These are phyloP conservation scores for Hanseniaspora clermontiae DNA, from an alignment of 805 yeast species.

Conservation along the genomic window DNA sequence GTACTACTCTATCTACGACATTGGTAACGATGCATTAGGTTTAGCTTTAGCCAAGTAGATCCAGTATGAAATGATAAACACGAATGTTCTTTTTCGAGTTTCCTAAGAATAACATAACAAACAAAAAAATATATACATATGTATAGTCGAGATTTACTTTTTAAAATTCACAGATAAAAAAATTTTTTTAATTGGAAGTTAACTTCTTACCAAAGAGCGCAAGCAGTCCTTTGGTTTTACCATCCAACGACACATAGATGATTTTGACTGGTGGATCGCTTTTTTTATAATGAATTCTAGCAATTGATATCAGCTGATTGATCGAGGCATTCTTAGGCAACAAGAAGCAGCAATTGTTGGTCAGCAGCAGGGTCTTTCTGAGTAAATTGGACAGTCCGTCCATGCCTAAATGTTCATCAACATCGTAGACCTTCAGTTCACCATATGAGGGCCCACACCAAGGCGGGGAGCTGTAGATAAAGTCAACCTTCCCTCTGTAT, in stretches of 20 bases:
- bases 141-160: too few relatives aligned
- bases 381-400: slow-evolving; percentile 33
- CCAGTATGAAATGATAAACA: neutral
- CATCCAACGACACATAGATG: slow-evolving; percentile 32
- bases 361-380: slow-evolving; percentile 30
- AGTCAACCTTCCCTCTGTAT: slow-evolving; percentile 17
- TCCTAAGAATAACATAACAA: neutral
- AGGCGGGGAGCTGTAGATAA: slow-evolving; percentile 65
- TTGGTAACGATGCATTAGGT: slow-evolving; percentile 86
- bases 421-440: slow-evolving; percentile 33
- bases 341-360: slow-evolving; percentile 43
- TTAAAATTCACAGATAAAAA: too few relatives aligned
- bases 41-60: slow-evolving; percentile 61
- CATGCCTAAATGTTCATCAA: slow-evolving; percentile 37
- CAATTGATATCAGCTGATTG: slow-evolving; percentile 38
- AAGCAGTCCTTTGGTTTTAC: slow-evolving; percentile 40
- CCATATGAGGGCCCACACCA: slow-evolving; percentile 73
- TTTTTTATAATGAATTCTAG: slow-evolving; percentile 36
- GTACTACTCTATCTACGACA: slow-evolving; percentile 86
- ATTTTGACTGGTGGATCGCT: slow-evolving; percentile 34
- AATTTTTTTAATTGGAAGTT: neutral
- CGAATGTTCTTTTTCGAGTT: neutral
- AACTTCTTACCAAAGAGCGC: slow-evolving; percentile 50
- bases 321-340: slow-evolving; percentile 50
- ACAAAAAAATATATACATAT: too few relatives aligned